Conservation (phyloP, 202 grass and related monocot genomes). For the Schoenoplectus triqueter region DNA sequence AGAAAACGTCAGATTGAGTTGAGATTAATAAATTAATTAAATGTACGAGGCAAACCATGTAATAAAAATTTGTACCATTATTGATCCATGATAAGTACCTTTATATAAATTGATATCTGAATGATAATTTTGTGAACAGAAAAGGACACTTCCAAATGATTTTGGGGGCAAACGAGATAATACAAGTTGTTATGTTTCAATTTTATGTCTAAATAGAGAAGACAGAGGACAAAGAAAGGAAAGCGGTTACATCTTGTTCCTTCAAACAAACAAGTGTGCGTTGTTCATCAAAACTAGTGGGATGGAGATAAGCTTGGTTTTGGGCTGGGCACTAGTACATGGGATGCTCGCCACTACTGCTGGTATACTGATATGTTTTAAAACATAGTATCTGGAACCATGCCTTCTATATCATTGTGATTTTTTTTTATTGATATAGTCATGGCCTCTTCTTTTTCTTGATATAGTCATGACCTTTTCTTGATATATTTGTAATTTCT, state of each 20-base stretch:
- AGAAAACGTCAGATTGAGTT: background rate
- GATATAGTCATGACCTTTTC: too few relatives aligned
- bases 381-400: too few relatives aligned
- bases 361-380: too few relatives aligned
- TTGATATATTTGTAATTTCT: too few relatives aligned
- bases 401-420: too few relatives aligned
- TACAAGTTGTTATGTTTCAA: background rate
- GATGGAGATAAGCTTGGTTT: background rate
- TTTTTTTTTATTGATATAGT: too few relatives aligned
- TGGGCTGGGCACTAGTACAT: slow-evolving; percentile 8
- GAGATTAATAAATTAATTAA: background rate
- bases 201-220: background rate
- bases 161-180: background rate
- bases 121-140: too few relatives aligned
- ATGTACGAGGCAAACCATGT: too few relatives aligned
- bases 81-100: background rate
- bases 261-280: background rate
- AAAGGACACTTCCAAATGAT: background rate
- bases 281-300: slow-evolving; percentile 8
- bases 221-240: slow-evolving; percentile 11
- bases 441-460: too few relatives aligned
- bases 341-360: background rate
- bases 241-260: background rate
- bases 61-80: background rate
- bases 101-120: background rate